phyloP scores from a whole-genome alignment of 768 basidiomycete genomes.

The Leccinum ochraceum region DNA sequence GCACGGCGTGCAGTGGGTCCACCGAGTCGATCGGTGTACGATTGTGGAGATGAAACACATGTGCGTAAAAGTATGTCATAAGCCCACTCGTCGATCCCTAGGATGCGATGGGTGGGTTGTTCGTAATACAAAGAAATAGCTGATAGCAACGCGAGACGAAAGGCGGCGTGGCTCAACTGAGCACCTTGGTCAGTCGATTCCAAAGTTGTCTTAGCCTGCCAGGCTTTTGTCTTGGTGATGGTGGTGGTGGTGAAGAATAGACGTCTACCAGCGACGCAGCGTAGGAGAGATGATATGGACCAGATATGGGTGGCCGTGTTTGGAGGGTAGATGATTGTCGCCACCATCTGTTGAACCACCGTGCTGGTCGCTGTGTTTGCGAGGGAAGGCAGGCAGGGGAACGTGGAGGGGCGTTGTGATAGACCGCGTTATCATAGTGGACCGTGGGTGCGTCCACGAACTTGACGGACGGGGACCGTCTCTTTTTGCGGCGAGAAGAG shows the following conservation, averaged over 20 bases:
- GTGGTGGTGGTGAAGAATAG: conserved; percentile 13
- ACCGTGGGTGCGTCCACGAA: conserved; percentile 68
- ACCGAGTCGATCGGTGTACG: conserved; percentile 24
- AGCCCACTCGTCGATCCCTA: background rate
- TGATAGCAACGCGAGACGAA: background rate
- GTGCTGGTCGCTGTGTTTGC: conserved; percentile 4
- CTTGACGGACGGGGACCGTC: conserved; percentile 56
- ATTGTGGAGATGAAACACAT: conserved; percentile 19
- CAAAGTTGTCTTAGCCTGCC: conserved; percentile 32
- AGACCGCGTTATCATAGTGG: conserved; percentile 40
- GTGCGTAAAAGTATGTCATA: conserved; percentile 1
- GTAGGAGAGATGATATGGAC: conserved; percentile 32
- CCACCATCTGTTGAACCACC: conserved; percentile 34
- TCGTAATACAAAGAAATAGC: background rate
- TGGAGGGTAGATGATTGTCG: conserved; percentile 20
- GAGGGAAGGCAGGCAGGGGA: conserved; percentile 20
- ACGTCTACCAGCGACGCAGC: conserved; percentile 35
- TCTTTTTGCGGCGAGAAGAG: conserved; percentile 27
- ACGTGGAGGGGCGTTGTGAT: conserved; percentile 14
- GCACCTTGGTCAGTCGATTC: conserved; percentile 23
- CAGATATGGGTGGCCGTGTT: conserved; percentile 32
- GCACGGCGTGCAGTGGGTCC: conserved; percentile 23
- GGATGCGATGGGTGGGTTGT: background rate
- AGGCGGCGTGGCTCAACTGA: conserved; percentile 13
- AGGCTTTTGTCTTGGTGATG: conserved; percentile 14